Evolutionary conservation across 768 basidiomycete genomes (phyloP).

Genomic region (Podaxis pistillaris): DNA sequence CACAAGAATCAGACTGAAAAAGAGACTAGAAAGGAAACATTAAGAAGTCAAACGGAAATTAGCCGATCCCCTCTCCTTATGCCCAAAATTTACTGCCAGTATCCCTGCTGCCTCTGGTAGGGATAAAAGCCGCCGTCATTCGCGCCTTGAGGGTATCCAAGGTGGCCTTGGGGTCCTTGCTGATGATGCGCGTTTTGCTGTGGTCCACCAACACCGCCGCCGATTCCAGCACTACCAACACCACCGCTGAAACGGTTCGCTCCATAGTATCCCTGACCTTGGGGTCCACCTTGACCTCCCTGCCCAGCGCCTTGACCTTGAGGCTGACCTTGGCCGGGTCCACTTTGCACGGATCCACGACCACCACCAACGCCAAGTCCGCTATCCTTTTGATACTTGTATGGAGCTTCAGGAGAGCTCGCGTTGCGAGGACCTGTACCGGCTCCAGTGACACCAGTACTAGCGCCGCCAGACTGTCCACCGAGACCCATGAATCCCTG

Average conservation of each 20-base stretch:
- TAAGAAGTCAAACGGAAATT: not conserved
- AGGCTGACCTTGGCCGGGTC: constrained; percentile 54
- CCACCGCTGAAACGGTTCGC: constrained; percentile 42
- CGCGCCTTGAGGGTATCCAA: constrained; percentile 63
- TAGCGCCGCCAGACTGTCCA: constrained; percentile 37
- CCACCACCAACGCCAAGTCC: constrained; percentile 46
- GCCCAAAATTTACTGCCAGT: constrained; percentile 50
- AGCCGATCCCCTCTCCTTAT: not conserved
- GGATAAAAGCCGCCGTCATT: constrained; percentile 70
- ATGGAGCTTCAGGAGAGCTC: constrained; percentile 68
- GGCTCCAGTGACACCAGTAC: constrained; percentile 36
- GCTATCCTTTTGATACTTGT: constrained; percentile 73
- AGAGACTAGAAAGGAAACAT: not conserved
- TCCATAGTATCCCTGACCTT: constrained; percentile 50
- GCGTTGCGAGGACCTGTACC: constrained; percentile 49
- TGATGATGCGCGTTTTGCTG: constrained; percentile 43
- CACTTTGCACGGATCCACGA: constrained; percentile 40
- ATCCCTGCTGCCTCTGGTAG: constrained; percentile 64
- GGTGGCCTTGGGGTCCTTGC: constrained; percentile 52
- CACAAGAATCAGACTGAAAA: not conserved
- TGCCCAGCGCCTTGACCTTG: constrained; percentile 48
- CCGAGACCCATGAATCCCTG: constrained; percentile 69
- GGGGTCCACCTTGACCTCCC: constrained; percentile 46
- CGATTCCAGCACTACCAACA: constrained; percentile 33
- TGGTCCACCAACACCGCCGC: constrained; percentile 37